phyloP scores from a whole-genome alignment of 345 rosid species.

The Firmiana major region DNA sequence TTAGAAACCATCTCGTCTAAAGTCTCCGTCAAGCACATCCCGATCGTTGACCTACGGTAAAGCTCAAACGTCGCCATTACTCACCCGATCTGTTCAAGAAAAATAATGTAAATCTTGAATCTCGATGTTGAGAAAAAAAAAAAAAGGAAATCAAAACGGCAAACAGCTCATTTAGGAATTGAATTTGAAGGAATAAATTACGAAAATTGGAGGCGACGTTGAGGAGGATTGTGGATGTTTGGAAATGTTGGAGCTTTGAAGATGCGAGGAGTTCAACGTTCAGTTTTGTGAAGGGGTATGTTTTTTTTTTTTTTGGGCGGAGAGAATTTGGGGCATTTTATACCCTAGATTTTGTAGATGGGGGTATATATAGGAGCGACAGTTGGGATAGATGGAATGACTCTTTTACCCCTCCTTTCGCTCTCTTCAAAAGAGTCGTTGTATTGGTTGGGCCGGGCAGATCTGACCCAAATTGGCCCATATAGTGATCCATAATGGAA shows the following conservation, averaged over 20 bases:
- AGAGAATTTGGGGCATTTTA: conserved; percentile 56
- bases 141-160: not conserved
- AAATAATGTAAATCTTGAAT: conserved; percentile 6
- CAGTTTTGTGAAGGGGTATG: conserved; percentile 1
- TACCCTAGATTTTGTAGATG: conserved; percentile 82
- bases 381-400: conserved; percentile 13
- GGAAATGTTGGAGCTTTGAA: conserved; percentile 7
- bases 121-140: not conserved
- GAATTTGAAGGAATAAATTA: conserved; percentile 14
- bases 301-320: conserved; percentile 41
- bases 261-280: conserved; percentile 29
- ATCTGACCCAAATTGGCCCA: not conserved
- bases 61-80: conserved; percentile 95
- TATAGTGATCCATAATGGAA: not conserved
- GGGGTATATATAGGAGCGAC: conserved; percentile 58
- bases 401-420: conserved; percentile 25
- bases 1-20: conserved; percentile 92
- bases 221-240: conserved; percentile 8
- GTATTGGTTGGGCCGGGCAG: not conserved
- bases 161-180: not conserved
- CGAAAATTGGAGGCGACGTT: conserved; percentile 30
- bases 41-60: conserved; percentile 92
- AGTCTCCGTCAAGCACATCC: conserved; percentile 95
- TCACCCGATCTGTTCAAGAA: conserved; percentile 26
- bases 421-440: not conserved